Conservation (phyloP, 305 asterid species). For the Fraxinus floribunda region DNA sequence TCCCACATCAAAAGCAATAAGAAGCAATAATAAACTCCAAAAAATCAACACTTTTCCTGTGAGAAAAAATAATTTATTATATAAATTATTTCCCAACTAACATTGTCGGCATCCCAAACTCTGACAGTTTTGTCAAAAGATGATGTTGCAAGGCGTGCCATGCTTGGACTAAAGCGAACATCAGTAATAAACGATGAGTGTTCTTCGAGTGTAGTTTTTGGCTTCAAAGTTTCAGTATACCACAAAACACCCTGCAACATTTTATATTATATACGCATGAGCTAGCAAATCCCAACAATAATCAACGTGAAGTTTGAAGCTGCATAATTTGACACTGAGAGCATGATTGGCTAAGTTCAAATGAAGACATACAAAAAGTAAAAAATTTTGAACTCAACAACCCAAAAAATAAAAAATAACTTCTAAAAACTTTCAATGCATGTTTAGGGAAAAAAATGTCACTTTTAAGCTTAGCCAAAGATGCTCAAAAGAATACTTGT, state of each 20-base stretch:
- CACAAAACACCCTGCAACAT: slow-evolving; percentile 79
- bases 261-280: slow-evolving; percentile 1
- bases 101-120: slow-evolving; percentile 94
- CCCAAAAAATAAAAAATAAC: neutral
- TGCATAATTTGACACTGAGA: neutral
- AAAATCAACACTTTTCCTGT: neutral
- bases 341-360: neutral
- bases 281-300: neutral
- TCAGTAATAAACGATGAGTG: slow-evolving; percentile 77
- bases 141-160: slow-evolving; percentile 94
- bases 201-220: slow-evolving; percentile 81
- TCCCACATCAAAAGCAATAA: neutral
- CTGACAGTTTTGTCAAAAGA: slow-evolving; percentile 93
- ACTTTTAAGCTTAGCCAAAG: neutral
- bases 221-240: slow-evolving; percentile 75
- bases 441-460: neutral
- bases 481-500: neutral
- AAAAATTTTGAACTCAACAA: neutral
- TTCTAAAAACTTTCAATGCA: neutral
- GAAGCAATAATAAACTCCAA: neutral
- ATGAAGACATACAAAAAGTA: neutral
- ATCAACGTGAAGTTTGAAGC: slow-evolving; percentile 3
- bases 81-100: slow-evolving; percentile 37
- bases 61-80: neutral
- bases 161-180: slow-evolving; percentile 93